phyloP scores from a whole-genome alignment of 2,329 filamentous ascomycete species.

The Fusarium begoniae region DNA sequence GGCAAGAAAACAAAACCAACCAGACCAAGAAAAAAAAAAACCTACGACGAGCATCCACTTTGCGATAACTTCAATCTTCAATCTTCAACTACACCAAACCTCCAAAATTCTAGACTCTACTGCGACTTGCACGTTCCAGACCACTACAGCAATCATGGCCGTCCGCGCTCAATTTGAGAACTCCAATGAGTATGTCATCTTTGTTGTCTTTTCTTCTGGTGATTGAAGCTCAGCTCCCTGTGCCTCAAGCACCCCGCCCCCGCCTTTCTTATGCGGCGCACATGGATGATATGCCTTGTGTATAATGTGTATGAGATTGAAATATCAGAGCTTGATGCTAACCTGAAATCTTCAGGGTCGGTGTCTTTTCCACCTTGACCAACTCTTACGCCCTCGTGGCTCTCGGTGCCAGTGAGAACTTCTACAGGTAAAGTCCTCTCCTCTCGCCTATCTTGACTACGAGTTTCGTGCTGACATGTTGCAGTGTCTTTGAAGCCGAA shows the following conservation, averaged over 20 bases:
- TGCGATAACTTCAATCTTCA: constrained; percentile 22
- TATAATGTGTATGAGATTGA: not conserved
- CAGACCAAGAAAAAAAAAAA: constrained; percentile 32
- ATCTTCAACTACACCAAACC: not conserved
- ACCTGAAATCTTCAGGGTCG: constrained; percentile 70
- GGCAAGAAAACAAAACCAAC: not conserved
- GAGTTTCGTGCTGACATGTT: not conserved
- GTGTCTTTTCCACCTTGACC: constrained; percentile 95
- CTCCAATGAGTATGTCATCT: constrained; percentile 81
- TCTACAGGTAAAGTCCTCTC: constrained; percentile 75
- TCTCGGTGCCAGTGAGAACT: constrained; percentile 96
- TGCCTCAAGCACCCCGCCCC: constrained; percentile 37
- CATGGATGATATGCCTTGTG: not conserved
- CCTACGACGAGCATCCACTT: constrained; percentile 27
- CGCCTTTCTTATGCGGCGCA: constrained; percentile 29
- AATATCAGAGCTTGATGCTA: constrained; percentile 1
- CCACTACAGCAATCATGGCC: constrained; percentile 61
- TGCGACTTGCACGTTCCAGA: constrained; percentile 24
- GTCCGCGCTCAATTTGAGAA: constrained; percentile 84
- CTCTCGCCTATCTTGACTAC: not conserved
- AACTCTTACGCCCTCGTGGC: constrained; percentile 97
- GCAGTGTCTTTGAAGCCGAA: constrained; percentile 94
- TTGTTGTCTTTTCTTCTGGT: not conserved
- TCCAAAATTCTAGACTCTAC: constrained; percentile 32
- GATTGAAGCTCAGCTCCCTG: constrained; percentile 24